Percentiles rank a stretch among this genome's conserved stretches.
phyloP scores from a whole-genome alignment of 1,284 basidiomycete species.

The Marasmius oreades region DNA sequence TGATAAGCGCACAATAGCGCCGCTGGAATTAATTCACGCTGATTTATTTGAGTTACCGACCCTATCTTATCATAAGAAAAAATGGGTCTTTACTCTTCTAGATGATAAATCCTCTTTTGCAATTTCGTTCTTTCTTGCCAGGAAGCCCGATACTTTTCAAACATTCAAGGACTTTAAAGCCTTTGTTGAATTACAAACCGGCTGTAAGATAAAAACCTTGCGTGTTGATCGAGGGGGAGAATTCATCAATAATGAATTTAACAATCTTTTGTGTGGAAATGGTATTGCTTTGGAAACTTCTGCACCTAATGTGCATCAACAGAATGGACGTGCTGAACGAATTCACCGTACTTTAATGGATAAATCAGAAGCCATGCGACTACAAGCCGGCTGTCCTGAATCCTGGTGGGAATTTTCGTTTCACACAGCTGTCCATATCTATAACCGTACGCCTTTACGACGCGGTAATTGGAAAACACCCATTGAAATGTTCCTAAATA shows the following conservation, averaged over 20 bases:
- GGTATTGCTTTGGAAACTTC: slow-evolving; percentile 7
- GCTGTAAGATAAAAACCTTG: slow-evolving; percentile 4
- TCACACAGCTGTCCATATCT: slow-evolving; percentile 19
- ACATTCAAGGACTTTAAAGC: slow-evolving; percentile 1
- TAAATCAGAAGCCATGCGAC: slow-evolving; percentile 20
- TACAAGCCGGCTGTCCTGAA: slow-evolving; percentile 20
- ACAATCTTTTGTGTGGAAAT: neutral
- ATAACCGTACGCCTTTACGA: slow-evolving; percentile 20
- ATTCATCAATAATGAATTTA: slow-evolving; percentile 4
- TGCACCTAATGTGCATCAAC: slow-evolving; percentile 9
- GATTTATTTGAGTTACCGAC: slow-evolving; percentile 23
- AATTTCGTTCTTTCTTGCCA: slow-evolving; percentile 5
- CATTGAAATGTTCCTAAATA: neutral
- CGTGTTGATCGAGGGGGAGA: slow-evolving; percentile 12
- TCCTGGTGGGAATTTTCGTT: slow-evolving; percentile 25
- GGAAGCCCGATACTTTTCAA: slow-evolving; percentile 8
- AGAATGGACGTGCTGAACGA: slow-evolving; percentile 13
- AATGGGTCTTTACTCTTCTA: slow-evolving; percentile 25
- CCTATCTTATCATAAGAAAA: slow-evolving; percentile 18
- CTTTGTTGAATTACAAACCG: slow-evolving; percentile 1
- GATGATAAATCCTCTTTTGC: slow-evolving; percentile 24
- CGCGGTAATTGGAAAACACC: neutral
- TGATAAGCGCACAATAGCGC: slow-evolving; percentile 5
- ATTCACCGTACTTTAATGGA: slow-evolving; percentile 5
- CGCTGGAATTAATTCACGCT: slow-evolving; percentile 23